Percentiles rank a stretch among this genome's conserved stretches.
Evolutionary conservation across 2,329 filamentous ascomycete genomes (phyloP).

Genomic region (Aspergillus hiratsukae): DNA sequence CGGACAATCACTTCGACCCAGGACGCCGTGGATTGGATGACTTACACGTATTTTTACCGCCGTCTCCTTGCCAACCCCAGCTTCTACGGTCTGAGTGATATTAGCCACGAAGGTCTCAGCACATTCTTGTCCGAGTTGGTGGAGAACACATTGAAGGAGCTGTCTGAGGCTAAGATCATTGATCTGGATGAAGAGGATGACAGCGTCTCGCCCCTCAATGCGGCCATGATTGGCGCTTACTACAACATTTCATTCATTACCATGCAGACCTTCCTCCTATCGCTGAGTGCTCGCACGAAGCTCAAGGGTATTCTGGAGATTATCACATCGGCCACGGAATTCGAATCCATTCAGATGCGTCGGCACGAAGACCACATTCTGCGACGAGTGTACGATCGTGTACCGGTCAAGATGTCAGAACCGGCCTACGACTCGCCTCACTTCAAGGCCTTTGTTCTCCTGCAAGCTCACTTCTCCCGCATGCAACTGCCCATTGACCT

Average conservation of each 20-base stretch:
- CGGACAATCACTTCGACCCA: conserved; percentile 94
- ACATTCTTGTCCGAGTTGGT: conserved; percentile 91
- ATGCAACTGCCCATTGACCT: conserved; percentile 96
- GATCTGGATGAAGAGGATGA: conserved; percentile 94
- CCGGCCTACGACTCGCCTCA: conserved; percentile 86
- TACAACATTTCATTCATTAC: conserved; percentile 99
- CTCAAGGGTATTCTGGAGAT: conserved; percentile 97
- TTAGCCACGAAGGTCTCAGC: conserved; percentile 88
- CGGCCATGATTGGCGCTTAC: conserved; percentile 96
- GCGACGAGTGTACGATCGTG: conserved; percentile 85
- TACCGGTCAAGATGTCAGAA: conserved; percentile 92
- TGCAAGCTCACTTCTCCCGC: conserved; percentile 94
- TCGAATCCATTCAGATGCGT: conserved; percentile 89
- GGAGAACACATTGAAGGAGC: conserved; percentile 84
- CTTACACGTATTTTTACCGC: conserved; percentile 97
- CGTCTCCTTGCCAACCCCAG: conserved; percentile 91
- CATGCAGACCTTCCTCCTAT: conserved; percentile 97
- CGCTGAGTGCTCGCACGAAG: conserved; percentile 81
- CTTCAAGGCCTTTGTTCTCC: conserved; percentile 95
- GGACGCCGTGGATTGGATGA: conserved; percentile 97
- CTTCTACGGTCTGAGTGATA: conserved; percentile 86
- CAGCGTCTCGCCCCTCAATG: conserved; percentile 80
- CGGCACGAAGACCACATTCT: conserved; percentile 86
- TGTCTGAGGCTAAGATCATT: conserved; percentile 90
- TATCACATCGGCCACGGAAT: conserved; percentile 92